These are phyloP conservation scores for Calycina herbarum DNA, from an alignment of 2,329 filamentous ascomycete genomes.

Conservation along the genomic window DNA sequence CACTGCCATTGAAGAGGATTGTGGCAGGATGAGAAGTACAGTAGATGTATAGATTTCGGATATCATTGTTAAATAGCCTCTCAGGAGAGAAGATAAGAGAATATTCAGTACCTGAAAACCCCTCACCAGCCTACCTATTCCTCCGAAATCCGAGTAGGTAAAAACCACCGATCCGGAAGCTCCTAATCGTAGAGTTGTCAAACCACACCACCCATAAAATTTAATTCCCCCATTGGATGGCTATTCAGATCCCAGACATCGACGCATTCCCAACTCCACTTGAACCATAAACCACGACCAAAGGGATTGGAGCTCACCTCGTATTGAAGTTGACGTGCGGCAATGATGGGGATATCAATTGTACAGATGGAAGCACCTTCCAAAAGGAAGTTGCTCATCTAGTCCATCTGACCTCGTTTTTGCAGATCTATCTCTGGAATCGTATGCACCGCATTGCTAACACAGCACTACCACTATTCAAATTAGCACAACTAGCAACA, in stretches of 20 bases:
- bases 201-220: not conserved
- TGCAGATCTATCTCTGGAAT: slow-evolving; percentile 1
- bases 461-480: not conserved
- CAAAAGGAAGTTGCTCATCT: not conserved
- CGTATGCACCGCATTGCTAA: not conserved
- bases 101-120: not conserved
- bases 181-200: not conserved
- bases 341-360: not conserved
- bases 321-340: not conserved
- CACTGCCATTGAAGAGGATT: not conserved
- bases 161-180: not conserved
- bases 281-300: not conserved
- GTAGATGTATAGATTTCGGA: not conserved
- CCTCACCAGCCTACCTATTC: not conserved
- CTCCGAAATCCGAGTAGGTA: not conserved
- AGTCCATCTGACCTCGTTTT: not conserved
- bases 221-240: not conserved
- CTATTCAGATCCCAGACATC: not conserved
- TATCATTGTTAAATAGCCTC: not conserved
- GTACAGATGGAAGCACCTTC: not conserved
- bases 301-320: not conserved
- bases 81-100: not conserved
- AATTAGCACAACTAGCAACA: not conserved
- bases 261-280: not conserved
- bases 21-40: not conserved